Base-by-base conservation (phyloP, 2,329 filamentous ascomycete species). In the Didymellaceae sp. region DNA sequence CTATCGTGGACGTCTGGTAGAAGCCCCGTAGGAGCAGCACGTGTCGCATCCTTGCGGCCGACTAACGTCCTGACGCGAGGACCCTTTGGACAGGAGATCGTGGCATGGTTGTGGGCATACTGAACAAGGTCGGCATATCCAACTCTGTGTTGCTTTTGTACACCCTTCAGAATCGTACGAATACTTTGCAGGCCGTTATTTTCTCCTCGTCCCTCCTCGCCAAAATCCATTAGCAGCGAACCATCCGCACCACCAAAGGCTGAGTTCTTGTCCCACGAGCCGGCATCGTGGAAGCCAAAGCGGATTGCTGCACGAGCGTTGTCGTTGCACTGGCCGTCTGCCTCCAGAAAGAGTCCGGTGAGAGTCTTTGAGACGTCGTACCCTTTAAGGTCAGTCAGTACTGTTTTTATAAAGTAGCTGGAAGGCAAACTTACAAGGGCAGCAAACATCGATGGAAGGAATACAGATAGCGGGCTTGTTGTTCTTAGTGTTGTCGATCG, bases 61-160 rank as follows among this genome's bases (percentile, higher is more conserved):
- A 80, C 75, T 51, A 78, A 79, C n/a, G 76, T 75, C 13, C 74
- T 66, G 28, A 83, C 77, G 9, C 75, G 74, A 3, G 81, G 81
- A 0, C 82, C 81, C n/a, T 79, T 70, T 1, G 81, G 77, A 42
- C 81, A 81, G 17, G 75, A 73, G 2, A 79, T 75, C 4, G 79
- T 78, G 4, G 77, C 80, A 31, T 79, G 38, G 70, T 73, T 66
- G 72, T 65, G 63, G 2, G 75, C 79, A 40, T 82, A 77, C 61
- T 82, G 79, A 31, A 82, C 78, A 16, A 84, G 68, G 63, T 85
- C 82, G 14, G 82, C 82, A 55, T 80, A 78, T 9, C 74, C 71
- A n/a, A 82, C 73, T 13, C 71, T 66, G 51, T 75, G 78, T 46
- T 75, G 71, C 16, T 59, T 52, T 43, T 74, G 75, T 58, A 80